Evolutionary conservation across 441 rosid species (phyloP), one percentile per base, ranked within the genome.

Genomic region (Macaranga tanarius): DNA sequence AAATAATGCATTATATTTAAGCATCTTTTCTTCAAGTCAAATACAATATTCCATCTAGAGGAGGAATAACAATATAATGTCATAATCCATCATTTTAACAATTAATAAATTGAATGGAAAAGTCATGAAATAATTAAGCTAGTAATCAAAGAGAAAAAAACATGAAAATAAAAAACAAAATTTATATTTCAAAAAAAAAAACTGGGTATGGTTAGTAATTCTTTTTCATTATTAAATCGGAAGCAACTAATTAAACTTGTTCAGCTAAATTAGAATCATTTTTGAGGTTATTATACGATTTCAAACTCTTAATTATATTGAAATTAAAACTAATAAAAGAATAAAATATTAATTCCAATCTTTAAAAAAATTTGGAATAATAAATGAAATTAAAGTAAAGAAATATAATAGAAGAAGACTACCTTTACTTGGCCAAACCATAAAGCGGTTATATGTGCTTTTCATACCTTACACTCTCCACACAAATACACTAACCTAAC

Each of bases 361-460:
- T 25, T 25, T 3, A 47, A 45, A 64, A 26, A 74, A 22, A 44
- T n/a, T 12, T 31, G 62, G 62, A 25, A 40, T 0, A 23, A 0
- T n/a, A 12, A 6, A 9, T 15, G 3, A 10, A 26, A 22, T 34
- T 42, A 25, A 26, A 59, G 28, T 17, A 50, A 51, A 62, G 5
- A 20, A n/a, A n/a, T n/a, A n/a, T n/a, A n/a, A n/a, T n/a, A n/a
- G n/a, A n/a, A n/a, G n/a, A n/a, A n/a, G n/a, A n/a, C n/a, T n/a
- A n/a, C n/a, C n/a, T n/a, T n/a, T n/a, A n/a, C 68, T 79, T 75
- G 77, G 73, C 80, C 80, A 76, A 82, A 78, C 86, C 82, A 67
- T 74, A 76, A 86, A 81, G 78, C 84, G 71, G 89, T 87, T 88
- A 69, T 64, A 73, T 50, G 90, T 85, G 84, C 74, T 86, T 85